phyloP scores from a whole-genome alignment of 805 yeast genomes.

The Teunomyces gatunensis region DNA sequence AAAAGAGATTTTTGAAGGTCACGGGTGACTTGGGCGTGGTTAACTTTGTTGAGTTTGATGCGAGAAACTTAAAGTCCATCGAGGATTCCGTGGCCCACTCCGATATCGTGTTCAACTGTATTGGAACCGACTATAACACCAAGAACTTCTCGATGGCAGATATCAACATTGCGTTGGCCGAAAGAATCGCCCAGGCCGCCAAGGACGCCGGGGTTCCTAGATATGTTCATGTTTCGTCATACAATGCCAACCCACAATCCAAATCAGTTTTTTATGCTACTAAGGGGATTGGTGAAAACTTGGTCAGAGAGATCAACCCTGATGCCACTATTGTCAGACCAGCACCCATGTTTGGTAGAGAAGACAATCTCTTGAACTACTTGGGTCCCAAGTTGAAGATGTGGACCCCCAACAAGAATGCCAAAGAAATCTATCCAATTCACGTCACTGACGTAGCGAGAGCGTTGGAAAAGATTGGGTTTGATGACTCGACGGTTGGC shows the following conservation, averaged over 20 bases:
- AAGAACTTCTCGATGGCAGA: conserved; percentile 82
- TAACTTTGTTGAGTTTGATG: conserved; percentile 76
- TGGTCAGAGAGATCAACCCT: conserved; percentile 64
- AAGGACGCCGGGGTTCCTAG: conserved; percentile 71
- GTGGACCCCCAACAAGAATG: conserved; percentile 64
- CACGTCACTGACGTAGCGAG: conserved; percentile 75
- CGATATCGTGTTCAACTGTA: conserved; percentile 77
- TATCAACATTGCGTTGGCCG: conserved; percentile 74
- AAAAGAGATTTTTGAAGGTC: conserved; percentile 74
- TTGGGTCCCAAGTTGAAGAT: conserved; percentile 55
- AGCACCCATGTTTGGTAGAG: conserved; percentile 73
- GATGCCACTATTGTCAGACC: conserved; percentile 85
- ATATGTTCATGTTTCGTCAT: conserved; percentile 73
- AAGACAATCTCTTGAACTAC: conserved; percentile 65
- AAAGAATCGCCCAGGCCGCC: conserved; percentile 71
- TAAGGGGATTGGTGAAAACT: conserved; percentile 74
- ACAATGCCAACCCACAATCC: conserved; percentile 69
- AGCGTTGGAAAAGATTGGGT: conserved; percentile 76
- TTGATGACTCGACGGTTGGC: conserved; percentile 77
- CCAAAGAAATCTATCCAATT: conserved; percentile 65
- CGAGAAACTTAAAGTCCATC: conserved; percentile 72
- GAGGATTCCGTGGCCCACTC: conserved; percentile 76
- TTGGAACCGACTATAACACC: conserved; percentile 74
- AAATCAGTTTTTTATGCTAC: conserved; percentile 72
- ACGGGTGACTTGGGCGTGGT: conserved; percentile 88